phyloP scores from a whole-genome alignment of 192 early-diverging fungal genomes.

The Entophlyctis helioformis region DNA sequence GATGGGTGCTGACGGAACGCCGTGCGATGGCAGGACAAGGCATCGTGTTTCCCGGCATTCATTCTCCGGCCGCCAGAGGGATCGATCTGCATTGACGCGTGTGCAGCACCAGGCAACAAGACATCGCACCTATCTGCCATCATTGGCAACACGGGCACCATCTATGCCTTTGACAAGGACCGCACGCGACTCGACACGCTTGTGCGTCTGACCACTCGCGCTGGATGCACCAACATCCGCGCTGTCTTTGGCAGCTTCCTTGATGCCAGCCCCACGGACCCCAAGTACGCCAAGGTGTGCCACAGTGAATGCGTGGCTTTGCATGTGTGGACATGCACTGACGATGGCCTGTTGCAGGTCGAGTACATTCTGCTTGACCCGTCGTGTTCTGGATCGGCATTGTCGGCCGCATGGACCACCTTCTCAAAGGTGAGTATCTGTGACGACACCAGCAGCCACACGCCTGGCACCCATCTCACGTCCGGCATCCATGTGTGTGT shows the following conservation, averaged over 20 bases:
- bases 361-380: constrained; percentile 90
- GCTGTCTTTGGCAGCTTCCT: constrained; percentile 64
- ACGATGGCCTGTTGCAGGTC: constrained; percentile 30
- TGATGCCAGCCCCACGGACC: constrained; percentile 59
- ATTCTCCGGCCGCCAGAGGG: constrained; percentile 48
- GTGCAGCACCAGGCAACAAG: constrained; percentile 97
- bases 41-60: constrained; percentile 87
- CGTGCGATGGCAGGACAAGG: constrained; percentile 57
- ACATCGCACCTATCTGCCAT: constrained; percentile 85
- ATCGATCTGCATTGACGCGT: constrained; percentile 77
- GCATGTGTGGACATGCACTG: background rate
- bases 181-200: constrained; percentile 58
- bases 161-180: constrained; percentile 90
- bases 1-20: background rate
- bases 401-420: constrained; percentile 71
- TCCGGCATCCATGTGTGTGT: too few species aligned
- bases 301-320: too few species aligned
- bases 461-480: too few species aligned
- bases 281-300: constrained; percentile 29
- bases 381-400: constrained; percentile 96
- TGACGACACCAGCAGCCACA: constrained; percentile 1
- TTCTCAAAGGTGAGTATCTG: constrained; percentile 54
- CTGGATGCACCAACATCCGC: constrained; percentile 72
- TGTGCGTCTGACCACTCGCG: constrained; percentile 55
- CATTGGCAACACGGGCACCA: constrained; percentile 74